Percentiles rank a stretch among this genome's conserved stretches.
Conservation (phyloP, 805 yeast genomes). For the Peterozyma toletana region DNA sequence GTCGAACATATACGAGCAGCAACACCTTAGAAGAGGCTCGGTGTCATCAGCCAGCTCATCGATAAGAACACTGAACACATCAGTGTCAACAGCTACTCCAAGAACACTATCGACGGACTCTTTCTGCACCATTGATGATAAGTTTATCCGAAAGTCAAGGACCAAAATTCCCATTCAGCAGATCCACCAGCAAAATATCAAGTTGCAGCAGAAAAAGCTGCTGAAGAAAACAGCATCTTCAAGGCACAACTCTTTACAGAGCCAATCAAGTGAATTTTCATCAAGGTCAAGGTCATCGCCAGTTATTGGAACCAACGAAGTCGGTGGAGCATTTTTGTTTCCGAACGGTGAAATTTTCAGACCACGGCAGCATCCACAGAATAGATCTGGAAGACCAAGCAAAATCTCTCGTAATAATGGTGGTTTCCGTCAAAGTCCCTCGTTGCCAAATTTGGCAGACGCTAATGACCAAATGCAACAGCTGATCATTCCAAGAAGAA, state of each 20-base stretch:
- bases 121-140: slow-evolving; percentile 28
- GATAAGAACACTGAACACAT: not conserved
- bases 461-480: slow-evolving; percentile 2
- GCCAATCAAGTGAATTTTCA: not conserved
- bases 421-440: slow-evolving; percentile 4
- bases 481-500: slow-evolving; percentile 2
- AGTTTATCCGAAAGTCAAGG: slow-evolving; percentile 29
- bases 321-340: slow-evolving; percentile 28
- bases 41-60: too few species aligned
- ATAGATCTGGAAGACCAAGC: slow-evolving; percentile 28
- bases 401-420: slow-evolving; percentile 12
- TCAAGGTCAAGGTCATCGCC: not conserved
- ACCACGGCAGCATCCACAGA: slow-evolving; percentile 35
- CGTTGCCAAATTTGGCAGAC: slow-evolving; percentile 7
- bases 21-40: too few species aligned
- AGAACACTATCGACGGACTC: slow-evolving; percentile 32
- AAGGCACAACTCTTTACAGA: slow-evolving; percentile 1
- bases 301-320: slow-evolving; percentile 3
- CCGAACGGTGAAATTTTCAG: slow-evolving; percentile 50
- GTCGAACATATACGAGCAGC: too few species aligned
- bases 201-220: slow-evolving; percentile 1
- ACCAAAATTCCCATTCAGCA: slow-evolving; percentile 15
- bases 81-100: slow-evolving; percentile 10
- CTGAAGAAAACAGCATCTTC: slow-evolving; percentile 1
- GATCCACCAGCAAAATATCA: not conserved